These are phyloP conservation scores for Fusarium lateritium DNA, from an alignment of 2,329 filamentous ascomycete species.

Conservation along the genomic window DNA sequence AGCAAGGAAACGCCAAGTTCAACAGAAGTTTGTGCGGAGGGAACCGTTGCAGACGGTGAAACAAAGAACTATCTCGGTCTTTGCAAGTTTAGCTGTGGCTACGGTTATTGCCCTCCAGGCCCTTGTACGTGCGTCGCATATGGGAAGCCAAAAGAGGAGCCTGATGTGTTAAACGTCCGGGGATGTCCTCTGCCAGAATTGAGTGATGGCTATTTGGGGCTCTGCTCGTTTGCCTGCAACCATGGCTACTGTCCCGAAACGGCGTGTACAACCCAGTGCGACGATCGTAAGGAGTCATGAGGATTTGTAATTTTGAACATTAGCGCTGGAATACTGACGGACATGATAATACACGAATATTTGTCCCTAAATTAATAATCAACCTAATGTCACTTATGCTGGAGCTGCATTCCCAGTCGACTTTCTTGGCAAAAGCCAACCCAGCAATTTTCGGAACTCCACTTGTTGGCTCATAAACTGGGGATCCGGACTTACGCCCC, in stretches of 20 bases:
- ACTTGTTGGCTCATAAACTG: too few species aligned
- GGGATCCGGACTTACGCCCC: too few species aligned
- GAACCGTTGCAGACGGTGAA: conserved; percentile 22
- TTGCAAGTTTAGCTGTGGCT: conserved; percentile 26
- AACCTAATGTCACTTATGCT: too few species aligned
- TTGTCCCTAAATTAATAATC: too few species aligned
- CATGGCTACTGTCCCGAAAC: conserved; percentile 22
- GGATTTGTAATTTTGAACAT: too few species aligned
- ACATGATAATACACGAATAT: too few species aligned
- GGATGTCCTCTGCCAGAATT: conserved; percentile 15
- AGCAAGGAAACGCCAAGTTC: too few species aligned
- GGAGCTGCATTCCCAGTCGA: too few species aligned
- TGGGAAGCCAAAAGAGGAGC: not conserved
- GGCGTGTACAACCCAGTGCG: conserved; percentile 15
- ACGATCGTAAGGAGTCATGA: not conserved
- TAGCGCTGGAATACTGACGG: too few species aligned
- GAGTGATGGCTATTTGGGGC: conserved; percentile 8
- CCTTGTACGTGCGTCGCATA: conserved; percentile 15
- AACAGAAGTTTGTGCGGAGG: conserved; percentile 8
- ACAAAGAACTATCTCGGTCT: conserved; percentile 26
- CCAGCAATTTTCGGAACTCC: too few species aligned
- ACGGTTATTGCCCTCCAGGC: conserved; percentile 33
- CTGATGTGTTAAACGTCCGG: not conserved
- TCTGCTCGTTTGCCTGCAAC: conserved; percentile 31
- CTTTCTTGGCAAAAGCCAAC: too few species aligned